Percentiles rank a stretch among this genome's conserved stretches.
These are phyloP conservation scores for Ilyonectria robusta DNA, from an alignment of 2,329 filamentous ascomycete genomes.

Conservation along the genomic window DNA sequence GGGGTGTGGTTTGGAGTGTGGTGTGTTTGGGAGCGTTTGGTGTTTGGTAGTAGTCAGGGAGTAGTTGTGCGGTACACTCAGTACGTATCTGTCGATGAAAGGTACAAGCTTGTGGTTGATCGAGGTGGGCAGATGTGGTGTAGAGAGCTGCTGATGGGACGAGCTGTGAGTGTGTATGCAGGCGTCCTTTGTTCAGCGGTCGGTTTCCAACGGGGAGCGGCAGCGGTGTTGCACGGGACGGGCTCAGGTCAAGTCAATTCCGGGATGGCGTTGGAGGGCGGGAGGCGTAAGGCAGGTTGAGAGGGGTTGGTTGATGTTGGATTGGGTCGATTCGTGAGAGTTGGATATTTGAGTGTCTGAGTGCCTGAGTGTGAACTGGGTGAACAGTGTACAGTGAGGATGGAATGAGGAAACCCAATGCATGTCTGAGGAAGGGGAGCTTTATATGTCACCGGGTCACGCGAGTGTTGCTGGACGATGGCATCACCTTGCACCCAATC, in stretches of 20 bases:
- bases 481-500: slow-evolving; percentile 49
- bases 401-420: slow-evolving; percentile 22
- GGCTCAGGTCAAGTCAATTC: slow-evolving; percentile 10
- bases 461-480: slow-evolving; percentile 43
- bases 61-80: slow-evolving; percentile 9
- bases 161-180: slow-evolving; percentile 6
- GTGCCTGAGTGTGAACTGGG: slow-evolving; percentile 2
- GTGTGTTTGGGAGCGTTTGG: slow-evolving; percentile 23
- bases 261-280: background rate
- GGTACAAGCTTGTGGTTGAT: background rate
- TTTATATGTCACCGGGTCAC: slow-evolving; percentile 49
- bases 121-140: slow-evolving; percentile 19
- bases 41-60: slow-evolving; percentile 37
- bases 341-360: background rate
- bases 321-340: slow-evolving; percentile 10
- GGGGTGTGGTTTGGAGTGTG: slow-evolving; percentile 26
- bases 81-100: slow-evolving; percentile 11
- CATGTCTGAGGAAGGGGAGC: slow-evolving; percentile 33
- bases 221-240: background rate
- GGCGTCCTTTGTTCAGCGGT: background rate
- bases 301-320: background rate
- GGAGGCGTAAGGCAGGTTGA: background rate
- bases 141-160: slow-evolving; percentile 8
- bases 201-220: background rate
- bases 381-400: slow-evolving; percentile 12